Percentiles rank a stretch among this genome's conserved stretches.
These are phyloP conservation scores for Colletotrichum graminicola DNA, from an alignment of 2,329 filamentous ascomycete genomes.

Conservation along the genomic window DNA sequence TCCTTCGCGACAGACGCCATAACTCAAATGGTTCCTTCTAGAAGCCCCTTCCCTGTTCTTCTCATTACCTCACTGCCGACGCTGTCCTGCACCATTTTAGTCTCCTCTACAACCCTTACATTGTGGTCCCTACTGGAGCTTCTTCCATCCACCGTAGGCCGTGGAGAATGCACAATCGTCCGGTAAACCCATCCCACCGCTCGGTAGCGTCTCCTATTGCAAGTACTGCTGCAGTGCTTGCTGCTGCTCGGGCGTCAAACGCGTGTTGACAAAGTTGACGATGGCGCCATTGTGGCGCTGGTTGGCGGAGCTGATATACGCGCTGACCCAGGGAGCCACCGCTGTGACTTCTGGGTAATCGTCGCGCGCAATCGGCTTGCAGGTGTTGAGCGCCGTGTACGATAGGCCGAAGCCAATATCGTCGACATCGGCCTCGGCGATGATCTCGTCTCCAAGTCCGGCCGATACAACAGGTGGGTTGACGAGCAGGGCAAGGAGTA, in stretches of 20 bases:
- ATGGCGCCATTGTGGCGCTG: slow-evolving; percentile 78
- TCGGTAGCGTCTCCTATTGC: slow-evolving; percentile 48
- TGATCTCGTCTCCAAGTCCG: slow-evolving; percentile 78
- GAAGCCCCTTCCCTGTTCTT: slow-evolving; percentile 1
- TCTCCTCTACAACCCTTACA: slow-evolving; percentile 4
- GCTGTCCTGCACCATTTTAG: slow-evolving; percentile 18
- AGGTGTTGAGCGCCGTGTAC: slow-evolving; percentile 93
- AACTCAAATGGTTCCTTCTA: slow-evolving; percentile 10
- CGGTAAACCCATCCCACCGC: slow-evolving; percentile 26
- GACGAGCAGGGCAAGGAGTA: slow-evolving; percentile 88
- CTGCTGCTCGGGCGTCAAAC: slow-evolving; percentile 73
- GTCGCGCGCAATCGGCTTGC: slow-evolving; percentile 79
- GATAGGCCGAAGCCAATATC: slow-evolving; percentile 95
- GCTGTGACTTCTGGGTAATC: slow-evolving; percentile 88
- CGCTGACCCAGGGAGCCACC: slow-evolving; percentile 86
- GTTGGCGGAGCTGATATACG: slow-evolving; percentile 83
- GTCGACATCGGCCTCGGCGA: slow-evolving; percentile 91
- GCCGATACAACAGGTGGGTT: slow-evolving; percentile 81
- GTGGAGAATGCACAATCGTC: slow-evolving; percentile 32
- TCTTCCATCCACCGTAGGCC: slow-evolving; percentile 21
- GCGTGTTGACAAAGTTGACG: slow-evolving; percentile 76
- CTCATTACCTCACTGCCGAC: slow-evolving; percentile 10
- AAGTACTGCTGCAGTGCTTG: slow-evolving; percentile 66
- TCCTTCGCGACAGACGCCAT: slow-evolving; percentile 25
- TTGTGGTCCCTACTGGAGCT: slow-evolving; percentile 14